Evolutionary conservation across 805 yeast genomes (phyloP).

Genomic region (Ogataea methylovora): DNA sequence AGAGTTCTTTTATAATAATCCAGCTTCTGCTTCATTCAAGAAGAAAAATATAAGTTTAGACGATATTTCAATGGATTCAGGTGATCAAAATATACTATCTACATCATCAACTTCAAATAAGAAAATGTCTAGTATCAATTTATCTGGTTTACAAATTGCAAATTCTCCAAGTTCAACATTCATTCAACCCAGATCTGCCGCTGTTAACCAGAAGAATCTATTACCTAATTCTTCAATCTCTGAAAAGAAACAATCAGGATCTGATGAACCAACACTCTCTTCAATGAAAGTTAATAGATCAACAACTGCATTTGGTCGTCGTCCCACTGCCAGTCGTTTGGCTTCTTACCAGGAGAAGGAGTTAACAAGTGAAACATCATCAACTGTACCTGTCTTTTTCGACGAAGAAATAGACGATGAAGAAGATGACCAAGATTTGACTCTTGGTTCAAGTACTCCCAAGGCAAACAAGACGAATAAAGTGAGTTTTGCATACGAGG

Average conservation of each 20-base stretch:
- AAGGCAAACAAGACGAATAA: too few relatives aligned
- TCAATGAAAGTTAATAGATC: conserved; percentile 12
- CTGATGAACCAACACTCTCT: conserved; percentile 10
- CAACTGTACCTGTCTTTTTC: too few relatives aligned
- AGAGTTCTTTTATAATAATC: conserved; percentile 41
- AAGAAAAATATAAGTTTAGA: too few relatives aligned
- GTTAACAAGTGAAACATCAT: too few relatives aligned
- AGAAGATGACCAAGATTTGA: too few relatives aligned
- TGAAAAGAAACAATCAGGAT: conserved; percentile 5
- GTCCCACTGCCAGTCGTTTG: too few relatives aligned
- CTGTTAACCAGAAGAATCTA: conserved; percentile 2
- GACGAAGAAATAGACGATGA: conserved; percentile 3
- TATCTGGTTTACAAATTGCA: conserved; percentile 4
- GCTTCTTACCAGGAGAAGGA: too few relatives aligned
- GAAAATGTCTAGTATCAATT: not conserved
- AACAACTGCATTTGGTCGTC: conserved; percentile 2
- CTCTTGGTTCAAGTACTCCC: too few relatives aligned
- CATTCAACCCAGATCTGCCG: conserved; percentile 18
- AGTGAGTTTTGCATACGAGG: too few relatives aligned
- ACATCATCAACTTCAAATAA: not conserved
- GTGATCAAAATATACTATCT: too few relatives aligned
- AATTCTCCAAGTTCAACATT: conserved; percentile 11
- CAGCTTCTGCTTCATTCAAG: conserved; percentile 11
- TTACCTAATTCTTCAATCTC: conserved; percentile 12
- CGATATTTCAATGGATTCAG: too few relatives aligned